Base-by-base conservation (phyloP, 108 stramenopile genomes). In the Cyclotella sp. region DNA sequence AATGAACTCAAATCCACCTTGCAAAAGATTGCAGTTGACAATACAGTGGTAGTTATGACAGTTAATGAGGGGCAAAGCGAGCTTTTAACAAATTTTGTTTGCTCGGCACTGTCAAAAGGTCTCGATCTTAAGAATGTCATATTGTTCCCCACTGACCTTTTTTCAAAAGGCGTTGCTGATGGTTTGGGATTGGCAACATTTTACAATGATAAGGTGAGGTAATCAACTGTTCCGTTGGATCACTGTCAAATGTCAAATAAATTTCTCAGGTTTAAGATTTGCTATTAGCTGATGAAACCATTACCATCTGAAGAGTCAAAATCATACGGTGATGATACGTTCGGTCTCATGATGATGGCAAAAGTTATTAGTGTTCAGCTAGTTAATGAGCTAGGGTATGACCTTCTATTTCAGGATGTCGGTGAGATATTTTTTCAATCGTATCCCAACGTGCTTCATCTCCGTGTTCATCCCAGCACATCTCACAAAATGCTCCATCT, bases 301-400 rank as follows among this genome's bases (percentile, higher is more conserved):
- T 65, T 90, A 22, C 90, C 92, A 10, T 24, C 43, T 9, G 59
- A 70, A 46, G 88, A 85, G 22, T 79, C 92, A 8, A 46, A 67
- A 39, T 26, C 47, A 10, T 97, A 95, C 64, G 91, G 84, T 5
- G 96, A 97, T 81, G n/a, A 24, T 0, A 90, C 70, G 3, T 97
- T 95, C 70, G 78, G 70, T 6, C 53, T 55, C 18, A 95, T 97
- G 83, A 96, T 97, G 97, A 83, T 94, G 82, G 85, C 90, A 28
- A 97, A 97, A 80, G 84, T 91, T 3, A 67, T 92, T 24, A 87
- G 84, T 46, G 89, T 73, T 12, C 73, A 73, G 44, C 62, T 73
- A 5, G 73, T 73, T 9, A 63, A 44, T 22, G 54, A 66, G 18
- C 63, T 79, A 14, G 84, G 83, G 19, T 81, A 84, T 39, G 94